These are phyloP conservation scores for Tolypocladium guangdongense DNA, from an alignment of 2,329 filamentous ascomycete species.

Conservation along the genomic window DNA sequence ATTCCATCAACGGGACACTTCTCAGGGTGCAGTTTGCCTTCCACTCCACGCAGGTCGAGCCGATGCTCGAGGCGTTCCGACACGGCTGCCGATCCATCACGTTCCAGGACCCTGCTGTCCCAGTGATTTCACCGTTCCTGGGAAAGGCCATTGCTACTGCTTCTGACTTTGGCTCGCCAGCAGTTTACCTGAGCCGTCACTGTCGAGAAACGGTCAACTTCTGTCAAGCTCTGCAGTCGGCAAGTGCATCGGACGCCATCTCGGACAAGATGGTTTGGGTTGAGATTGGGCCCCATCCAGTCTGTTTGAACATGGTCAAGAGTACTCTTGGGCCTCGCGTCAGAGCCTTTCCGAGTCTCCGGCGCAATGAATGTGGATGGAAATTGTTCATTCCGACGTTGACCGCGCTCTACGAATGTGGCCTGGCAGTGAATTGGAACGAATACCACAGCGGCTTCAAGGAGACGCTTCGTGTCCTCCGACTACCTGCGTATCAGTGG, in stretches of 20 bases:
- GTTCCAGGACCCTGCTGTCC: constrained; percentile 4
- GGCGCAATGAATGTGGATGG: constrained; percentile 50
- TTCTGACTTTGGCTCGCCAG: constrained; percentile 33
- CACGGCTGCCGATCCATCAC: background rate
- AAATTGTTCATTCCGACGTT: constrained; percentile 25
- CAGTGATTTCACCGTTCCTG: constrained; percentile 30
- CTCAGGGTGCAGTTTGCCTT: constrained; percentile 23
- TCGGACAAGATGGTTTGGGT: constrained; percentile 51
- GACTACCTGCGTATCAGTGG: constrained; percentile 58
- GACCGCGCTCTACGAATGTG: background rate
- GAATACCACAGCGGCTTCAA: constrained; percentile 41
- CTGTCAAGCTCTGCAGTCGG: constrained; percentile 39
- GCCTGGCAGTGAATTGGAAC: constrained; percentile 42
- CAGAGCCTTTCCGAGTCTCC: constrained; percentile 44
- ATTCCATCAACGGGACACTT: constrained; percentile 15
- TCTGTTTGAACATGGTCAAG: constrained; percentile 52
- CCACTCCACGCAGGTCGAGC: constrained; percentile 22
- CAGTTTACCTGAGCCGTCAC: constrained; percentile 45
- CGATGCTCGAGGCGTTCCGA: constrained; percentile 36
- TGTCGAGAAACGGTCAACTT: constrained; percentile 57
- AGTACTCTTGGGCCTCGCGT: constrained; percentile 39
- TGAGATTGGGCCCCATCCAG: constrained; percentile 56
- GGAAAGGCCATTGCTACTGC: constrained; percentile 34
- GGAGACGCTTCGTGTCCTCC: constrained; percentile 33
- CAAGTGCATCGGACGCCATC: constrained; percentile 34